These are phyloP conservation scores for Hemerocallis citrina DNA, from an alignment of 106 monocot genomes.

Conservation along the genomic window DNA sequence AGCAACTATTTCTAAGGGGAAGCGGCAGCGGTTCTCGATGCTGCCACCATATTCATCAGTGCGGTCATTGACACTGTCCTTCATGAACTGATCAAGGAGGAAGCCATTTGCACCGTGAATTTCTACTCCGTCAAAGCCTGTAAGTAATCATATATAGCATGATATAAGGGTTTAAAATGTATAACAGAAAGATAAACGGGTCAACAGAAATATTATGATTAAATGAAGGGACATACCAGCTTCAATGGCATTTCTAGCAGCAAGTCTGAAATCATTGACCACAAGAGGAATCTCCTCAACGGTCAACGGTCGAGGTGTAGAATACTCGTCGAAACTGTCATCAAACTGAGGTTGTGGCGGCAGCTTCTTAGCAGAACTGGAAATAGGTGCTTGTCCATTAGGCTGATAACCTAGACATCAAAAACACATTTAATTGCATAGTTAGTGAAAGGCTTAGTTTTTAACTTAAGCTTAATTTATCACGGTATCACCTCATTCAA, in stretches of 20 bases:
- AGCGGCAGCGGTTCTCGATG: constrained; percentile 52
- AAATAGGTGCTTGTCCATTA: no score
- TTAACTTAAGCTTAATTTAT: no score
- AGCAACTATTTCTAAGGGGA: constrained; percentile 38
- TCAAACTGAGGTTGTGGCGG: not conserved
- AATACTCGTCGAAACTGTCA: constrained; percentile 3
- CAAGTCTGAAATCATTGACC: constrained; percentile 29
- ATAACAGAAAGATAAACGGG: no score
- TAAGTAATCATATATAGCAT: not conserved
- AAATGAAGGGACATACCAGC: constrained; percentile 16
- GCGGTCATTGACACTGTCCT: constrained; percentile 40
- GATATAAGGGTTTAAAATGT: no score
- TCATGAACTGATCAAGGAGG: constrained; percentile 47
- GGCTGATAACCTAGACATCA: constrained; percentile 19
- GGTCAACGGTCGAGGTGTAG: constrained; percentile 18
- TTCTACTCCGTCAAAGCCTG: constrained; percentile 68
- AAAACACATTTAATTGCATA: not conserved
- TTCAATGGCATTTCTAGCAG: constrained; percentile 40
- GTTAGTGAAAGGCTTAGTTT: no score
- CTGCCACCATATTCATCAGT: constrained; percentile 50
- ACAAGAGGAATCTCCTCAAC: constrained; percentile 21
- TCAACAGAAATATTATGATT: not conserved
- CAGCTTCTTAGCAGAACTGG: constrained; percentile 16
- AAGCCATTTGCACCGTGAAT: constrained; percentile 55
- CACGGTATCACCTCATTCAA: no score